A percentile compares a stretch with the other conserved stretches of the same genome.
Evolutionary conservation across 31 red algal genomes (phyloP).

Genomic region (Asparagopsis taxiformis): DNA sequence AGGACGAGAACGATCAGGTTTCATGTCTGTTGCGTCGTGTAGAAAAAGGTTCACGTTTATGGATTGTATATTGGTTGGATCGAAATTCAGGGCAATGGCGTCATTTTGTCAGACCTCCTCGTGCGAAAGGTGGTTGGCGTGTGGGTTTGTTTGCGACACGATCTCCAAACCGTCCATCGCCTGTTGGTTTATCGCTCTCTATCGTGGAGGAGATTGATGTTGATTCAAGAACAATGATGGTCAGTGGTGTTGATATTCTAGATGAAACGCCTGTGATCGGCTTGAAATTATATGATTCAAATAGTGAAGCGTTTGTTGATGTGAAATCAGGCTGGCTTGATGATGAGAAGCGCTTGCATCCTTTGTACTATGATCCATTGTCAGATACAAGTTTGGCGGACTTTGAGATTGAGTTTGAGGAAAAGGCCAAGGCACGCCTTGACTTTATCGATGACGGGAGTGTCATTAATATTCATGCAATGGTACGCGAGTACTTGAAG

Average conservation of each 20-base stretch:
- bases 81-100: conserved; percentile 63
- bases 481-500: conserved; percentile 38
- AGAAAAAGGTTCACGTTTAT: conserved; percentile 26
- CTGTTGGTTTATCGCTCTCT: conserved; percentile 54
- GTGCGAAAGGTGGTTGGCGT: conserved; percentile 57
- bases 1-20: neutral
- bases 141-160: conserved; percentile 76
- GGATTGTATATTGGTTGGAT: conserved; percentile 73
- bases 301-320: conserved; percentile 4
- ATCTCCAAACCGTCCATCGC: conserved; percentile 62
- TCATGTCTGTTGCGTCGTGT: neutral
- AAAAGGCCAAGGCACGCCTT: conserved; percentile 4
- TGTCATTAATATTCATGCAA: conserved; percentile 27
- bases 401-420: conserved; percentile 1
- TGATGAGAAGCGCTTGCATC: conserved; percentile 34
- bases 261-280: conserved; percentile 75
- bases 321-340: conserved; percentile 63
- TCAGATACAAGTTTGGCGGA: neutral
- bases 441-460: conserved; percentile 49
- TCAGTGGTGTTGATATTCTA: conserved; percentile 69
- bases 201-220: conserved; percentile 40
- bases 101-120: conserved; percentile 64
- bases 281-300: conserved; percentile 32
- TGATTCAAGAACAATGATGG: conserved; percentile 7
- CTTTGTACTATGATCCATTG: conserved; percentile 69